Base-by-base conservation (phyloP, 1,139 yeast species). In the Candida smagusa region DNA sequence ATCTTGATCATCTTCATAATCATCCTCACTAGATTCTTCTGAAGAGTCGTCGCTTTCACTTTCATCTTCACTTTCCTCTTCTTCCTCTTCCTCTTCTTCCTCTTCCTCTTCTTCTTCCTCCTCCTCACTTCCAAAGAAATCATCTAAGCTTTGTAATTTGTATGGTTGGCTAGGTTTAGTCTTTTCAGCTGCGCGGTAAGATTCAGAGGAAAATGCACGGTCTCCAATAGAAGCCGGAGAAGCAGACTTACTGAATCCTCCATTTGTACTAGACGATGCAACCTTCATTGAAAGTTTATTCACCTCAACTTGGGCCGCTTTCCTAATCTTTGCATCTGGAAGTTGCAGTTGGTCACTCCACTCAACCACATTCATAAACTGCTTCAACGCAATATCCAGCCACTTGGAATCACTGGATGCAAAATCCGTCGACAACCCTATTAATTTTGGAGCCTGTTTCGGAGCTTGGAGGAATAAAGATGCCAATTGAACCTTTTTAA, bases 381-480 rank as follows among this genome's bases (percentile, higher is more conserved):
- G 45, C 9, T 37, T 26, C 21, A 61, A 46, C 7, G 44, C 49
- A 12, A 28, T 22, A 25, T 30, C 38, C 4, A 32, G 33, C 26
- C 37, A 28, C 6, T 26, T 27, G 3, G 30, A 30, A 13, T 35
- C 28, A 6, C 22, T 26, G 26, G 21, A 19, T 6, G 23, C 29
- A 7, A 26, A 19, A 6, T 26, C 25, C 11, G 25, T 31, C 11
- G 28, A 33, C 23, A 22, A 34, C 12, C 36, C 38, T 11, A 45
- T 38, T 3, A 49, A 42, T 22, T 49, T 46, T 1, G 87, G 85
- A 37, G 81, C 63, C 0, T 86, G 88, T 51, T 90, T 89, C 2
- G 94, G 88, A 0, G 86, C 92, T 53, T 89, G 96, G 28, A 92
- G 70, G 39, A 92, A 68, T 31, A 94, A 67, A 0, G 85, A 72